Percentiles rank a stretch among this genome's conserved stretches.
phyloP scores from a whole-genome alignment of 1,284 basidiomycete genomes.

The Apiotrichum gamsii region DNA sequence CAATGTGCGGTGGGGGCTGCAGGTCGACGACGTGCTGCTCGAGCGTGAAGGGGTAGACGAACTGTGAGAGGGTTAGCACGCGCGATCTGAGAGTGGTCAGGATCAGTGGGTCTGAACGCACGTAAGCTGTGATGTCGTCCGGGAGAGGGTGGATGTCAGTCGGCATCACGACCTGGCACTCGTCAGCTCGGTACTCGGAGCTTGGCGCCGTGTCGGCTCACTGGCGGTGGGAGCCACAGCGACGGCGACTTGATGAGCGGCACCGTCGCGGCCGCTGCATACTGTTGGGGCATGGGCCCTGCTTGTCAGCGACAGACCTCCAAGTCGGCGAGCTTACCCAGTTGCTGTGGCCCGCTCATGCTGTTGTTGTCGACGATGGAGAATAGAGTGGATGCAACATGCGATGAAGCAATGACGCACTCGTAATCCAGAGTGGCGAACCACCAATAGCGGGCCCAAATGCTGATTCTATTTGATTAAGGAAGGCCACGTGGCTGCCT shows the following conservation, averaged over 20 bases:
- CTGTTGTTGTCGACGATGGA: slow-evolving; percentile 9
- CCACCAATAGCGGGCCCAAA: background rate
- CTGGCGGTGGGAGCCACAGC: slow-evolving; percentile 72
- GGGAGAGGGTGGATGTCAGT: slow-evolving; percentile 87
- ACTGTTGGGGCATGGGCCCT: slow-evolving; percentile 54
- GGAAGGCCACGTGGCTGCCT: no score
- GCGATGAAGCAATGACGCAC: slow-evolving; percentile 4
- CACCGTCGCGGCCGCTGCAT: slow-evolving; percentile 63
- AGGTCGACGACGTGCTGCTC: slow-evolving; percentile 73
- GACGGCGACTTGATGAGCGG: slow-evolving; percentile 87
- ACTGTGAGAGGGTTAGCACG: slow-evolving; percentile 51
- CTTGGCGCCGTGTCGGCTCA: no score
- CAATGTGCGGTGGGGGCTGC: slow-evolving; percentile 61
- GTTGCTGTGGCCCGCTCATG: background rate
- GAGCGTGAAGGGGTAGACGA: slow-evolving; percentile 86
- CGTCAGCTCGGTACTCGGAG: background rate
- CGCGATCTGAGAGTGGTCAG: background rate
- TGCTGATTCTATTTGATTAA: background rate
- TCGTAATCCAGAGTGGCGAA: background rate
- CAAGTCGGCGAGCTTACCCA: no score
- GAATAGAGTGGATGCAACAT: no score
- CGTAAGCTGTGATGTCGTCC: slow-evolving; percentile 78
- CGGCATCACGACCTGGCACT: slow-evolving; percentile 70
- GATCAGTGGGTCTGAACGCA: slow-evolving; percentile 49
- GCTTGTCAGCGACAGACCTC: slow-evolving; percentile 4